Base-by-base conservation (phyloP, 1,284 basidiomycete genomes). In the Cryptococcus sp. region DNA sequence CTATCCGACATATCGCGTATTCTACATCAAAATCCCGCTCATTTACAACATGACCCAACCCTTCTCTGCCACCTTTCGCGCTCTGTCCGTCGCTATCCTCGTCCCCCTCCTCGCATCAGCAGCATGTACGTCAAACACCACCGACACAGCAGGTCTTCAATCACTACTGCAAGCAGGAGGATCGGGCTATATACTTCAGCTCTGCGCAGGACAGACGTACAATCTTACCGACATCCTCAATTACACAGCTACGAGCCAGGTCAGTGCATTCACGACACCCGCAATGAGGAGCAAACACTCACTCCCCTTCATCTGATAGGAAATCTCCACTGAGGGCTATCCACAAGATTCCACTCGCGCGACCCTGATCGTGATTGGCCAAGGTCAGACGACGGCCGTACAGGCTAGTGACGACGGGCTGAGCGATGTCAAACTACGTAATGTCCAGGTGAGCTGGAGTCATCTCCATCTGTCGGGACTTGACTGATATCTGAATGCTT, bases 241-340 rank as follows among this genome's bases (percentile, higher is more conserved):
- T 19, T 90, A 90, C 68, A 81, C 85, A 1, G 83, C 84, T 7
- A 80, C 83, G 0, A 79, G 85, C 30, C 76, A 75, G 67, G 72
- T 73, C 50, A 57, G 71, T 57, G 17, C 27, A 16, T n/a, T 25
- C 13, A 41, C 27, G 27, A 22, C 25, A 17, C 27, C 22, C 13
- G 19, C 17, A 16, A 22, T 30, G 7, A 3, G 30, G 30, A 35
- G 30, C 30, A 10, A 45, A 45, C 8, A 45, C n/a, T 22, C 8
- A n/a, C 42, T 45, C 2, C 5, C 8, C 13, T 8, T 13, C 54
- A 20, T 19, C 23, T 19, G 15, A 65, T 86, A 91, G 77, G 90
- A 91, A 76, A 90, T 91, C 48, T 88, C 85, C 64, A 91, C 90
- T 0, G 70, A 81, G 5, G 88, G 88, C 15, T 88, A 90, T 63